A percentile compares a stretch with the other conserved stretches of the same genome.
Conservation (phyloP, 2,329 filamentous ascomycete species). For the Botrytis galanthina region DNA sequence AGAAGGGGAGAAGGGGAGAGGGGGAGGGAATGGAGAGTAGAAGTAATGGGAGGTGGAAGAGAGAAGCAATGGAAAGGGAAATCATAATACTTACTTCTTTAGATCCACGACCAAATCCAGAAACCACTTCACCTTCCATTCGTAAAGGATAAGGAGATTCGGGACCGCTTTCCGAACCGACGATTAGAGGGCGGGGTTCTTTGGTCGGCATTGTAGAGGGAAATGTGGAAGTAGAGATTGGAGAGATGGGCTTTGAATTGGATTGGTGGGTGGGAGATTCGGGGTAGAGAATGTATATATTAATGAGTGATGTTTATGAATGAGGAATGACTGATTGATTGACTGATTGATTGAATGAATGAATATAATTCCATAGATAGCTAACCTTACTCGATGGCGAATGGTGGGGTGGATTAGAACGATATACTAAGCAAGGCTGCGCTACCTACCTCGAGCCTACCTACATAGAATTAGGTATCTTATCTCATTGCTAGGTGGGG, state of each 20-base stretch:
- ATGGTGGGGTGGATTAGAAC: slow-evolving; percentile 3
- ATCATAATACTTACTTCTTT: slow-evolving; percentile 64
- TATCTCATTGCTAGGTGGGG: neutral
- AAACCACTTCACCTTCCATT: slow-evolving; percentile 83
- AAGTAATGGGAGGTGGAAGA: too few relatives aligned
- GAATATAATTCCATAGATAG: neutral
- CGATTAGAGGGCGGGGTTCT: slow-evolving; percentile 58
- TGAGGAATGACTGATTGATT: neutral
- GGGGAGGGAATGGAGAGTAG: neutral
- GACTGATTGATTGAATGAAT: neutral
- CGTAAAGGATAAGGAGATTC: slow-evolving; percentile 75
- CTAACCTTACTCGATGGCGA: neutral
- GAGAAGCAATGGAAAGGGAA: slow-evolving; percentile 11
- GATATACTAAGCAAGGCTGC: slow-evolving; percentile 12
- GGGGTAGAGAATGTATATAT: neutral
- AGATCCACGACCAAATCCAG: slow-evolving; percentile 89
- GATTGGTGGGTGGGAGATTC: neutral
- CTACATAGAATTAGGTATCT: neutral
- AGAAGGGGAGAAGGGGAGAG: neutral
- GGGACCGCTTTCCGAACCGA: slow-evolving; percentile 72
- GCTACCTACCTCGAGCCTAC: too few relatives aligned
- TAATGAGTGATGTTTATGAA: neutral
- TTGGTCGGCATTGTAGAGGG: slow-evolving; percentile 22
- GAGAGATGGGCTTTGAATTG: neutral
- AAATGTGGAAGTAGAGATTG: neutral